phyloP scores from a whole-genome alignment of 2,329 filamentous ascomycete genomes.

The Colletotrichum endophyticum region DNA sequence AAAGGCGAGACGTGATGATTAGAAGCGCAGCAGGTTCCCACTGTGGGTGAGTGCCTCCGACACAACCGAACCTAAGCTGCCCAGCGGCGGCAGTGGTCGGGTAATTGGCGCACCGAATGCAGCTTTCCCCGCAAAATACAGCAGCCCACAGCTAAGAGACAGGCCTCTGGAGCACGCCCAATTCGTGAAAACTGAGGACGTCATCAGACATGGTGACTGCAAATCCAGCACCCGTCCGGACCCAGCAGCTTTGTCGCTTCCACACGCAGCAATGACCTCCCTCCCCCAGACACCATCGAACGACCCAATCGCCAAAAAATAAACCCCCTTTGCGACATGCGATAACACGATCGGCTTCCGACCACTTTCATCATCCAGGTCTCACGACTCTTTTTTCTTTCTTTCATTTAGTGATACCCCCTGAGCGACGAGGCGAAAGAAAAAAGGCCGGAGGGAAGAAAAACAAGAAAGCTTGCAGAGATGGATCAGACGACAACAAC shows the following conservation, averaged over 20 bases:
- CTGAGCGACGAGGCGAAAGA: neutral
- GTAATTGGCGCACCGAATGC: constrained; percentile 19
- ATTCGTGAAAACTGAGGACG: constrained; percentile 20
- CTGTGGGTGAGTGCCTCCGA: neutral
- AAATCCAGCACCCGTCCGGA: constrained; percentile 12
- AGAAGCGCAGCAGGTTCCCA: neutral
- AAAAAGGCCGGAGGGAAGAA: neutral
- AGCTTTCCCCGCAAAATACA: constrained; percentile 21
- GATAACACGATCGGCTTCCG: neutral
- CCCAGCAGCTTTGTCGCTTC: constrained; percentile 12
- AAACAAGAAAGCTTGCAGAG: neutral
- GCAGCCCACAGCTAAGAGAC: constrained; percentile 7
- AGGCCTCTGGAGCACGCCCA: neutral
- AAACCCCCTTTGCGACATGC: constrained; percentile 8
- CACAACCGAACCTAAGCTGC: neutral
- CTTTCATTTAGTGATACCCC: constrained; percentile 11
- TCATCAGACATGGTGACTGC: constrained; percentile 16
- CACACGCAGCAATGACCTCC: constrained; percentile 14
- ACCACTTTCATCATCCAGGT: neutral
- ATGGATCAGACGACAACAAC: constrained; percentile 22
- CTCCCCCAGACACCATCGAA: neutral
- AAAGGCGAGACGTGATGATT: neutral
- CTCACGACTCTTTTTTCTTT: neutral
- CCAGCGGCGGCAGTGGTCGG: constrained; percentile 1
- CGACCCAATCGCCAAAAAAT: neutral